These are phyloP conservation scores for Entonaema liquescens DNA, from an alignment of 495 filamentous ascomycete species.

Conservation along the genomic window DNA sequence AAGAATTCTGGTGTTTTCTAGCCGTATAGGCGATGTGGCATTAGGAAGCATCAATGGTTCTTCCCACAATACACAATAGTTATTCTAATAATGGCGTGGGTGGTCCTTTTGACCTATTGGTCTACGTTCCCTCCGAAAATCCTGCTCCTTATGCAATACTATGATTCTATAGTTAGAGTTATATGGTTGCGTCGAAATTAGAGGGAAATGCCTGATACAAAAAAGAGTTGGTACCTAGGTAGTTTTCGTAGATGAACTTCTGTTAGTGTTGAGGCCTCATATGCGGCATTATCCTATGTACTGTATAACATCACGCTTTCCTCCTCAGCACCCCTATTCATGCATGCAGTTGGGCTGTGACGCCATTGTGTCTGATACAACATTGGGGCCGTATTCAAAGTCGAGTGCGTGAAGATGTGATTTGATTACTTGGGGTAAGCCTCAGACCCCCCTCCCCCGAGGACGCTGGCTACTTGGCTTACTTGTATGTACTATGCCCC, in stretches of 20 bases:
- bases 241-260: not conserved
- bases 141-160: not conserved
- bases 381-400: not conserved
- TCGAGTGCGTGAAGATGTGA: not conserved
- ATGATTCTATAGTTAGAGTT: not conserved
- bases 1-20: not conserved
- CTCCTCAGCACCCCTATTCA: constrained; percentile 1
- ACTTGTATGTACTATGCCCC: not conserved
- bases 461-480: not conserved
- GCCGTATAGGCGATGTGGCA: not conserved
- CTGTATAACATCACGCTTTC: constrained; percentile 16
- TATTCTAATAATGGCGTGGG: too few relatives aligned
- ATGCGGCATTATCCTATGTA: not conserved
- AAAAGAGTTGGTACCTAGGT: not conserved
- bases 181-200: not conserved
- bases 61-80: not conserved
- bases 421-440: not conserved
- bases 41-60: too few relatives aligned
- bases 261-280: too few relatives aligned
- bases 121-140: not conserved
- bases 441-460: too few relatives aligned
- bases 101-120: not conserved
- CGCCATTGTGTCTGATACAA: not conserved
- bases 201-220: not conserved
- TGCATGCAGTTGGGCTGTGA: constrained; percentile 2